Evolutionary conservation across 495 filamentous ascomycete genomes (phyloP).

Genomic region (Daldinia bambusicola): DNA sequence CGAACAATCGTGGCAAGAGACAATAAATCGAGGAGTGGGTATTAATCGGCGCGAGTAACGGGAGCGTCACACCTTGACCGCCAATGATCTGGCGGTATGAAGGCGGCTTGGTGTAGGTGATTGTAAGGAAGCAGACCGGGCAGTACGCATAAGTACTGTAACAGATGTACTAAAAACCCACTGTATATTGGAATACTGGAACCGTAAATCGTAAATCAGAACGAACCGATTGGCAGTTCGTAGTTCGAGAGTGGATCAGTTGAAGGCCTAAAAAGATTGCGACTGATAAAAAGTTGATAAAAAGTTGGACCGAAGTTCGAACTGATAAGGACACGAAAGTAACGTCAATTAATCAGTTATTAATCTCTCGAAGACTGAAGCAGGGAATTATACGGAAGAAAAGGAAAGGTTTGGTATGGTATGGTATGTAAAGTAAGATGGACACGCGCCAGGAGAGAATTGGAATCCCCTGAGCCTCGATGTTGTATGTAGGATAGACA

Average conservation of each 20-base stretch:
- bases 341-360: conserved; percentile 16
- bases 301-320: background rate
- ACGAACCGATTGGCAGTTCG: conserved; percentile 37
- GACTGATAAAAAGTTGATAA: conserved; percentile 24
- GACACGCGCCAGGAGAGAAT: conserved; percentile 27
- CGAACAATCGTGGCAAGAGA: conserved; percentile 24
- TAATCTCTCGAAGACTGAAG: background rate
- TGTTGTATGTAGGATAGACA: conserved; percentile 36
- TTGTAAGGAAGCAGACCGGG: conserved; percentile 14
- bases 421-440: conserved; percentile 25
- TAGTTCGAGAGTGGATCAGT: conserved; percentile 28
- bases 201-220: conserved; percentile 33
- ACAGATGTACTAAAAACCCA: conserved; percentile 19
- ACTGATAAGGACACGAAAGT: conserved; percentile 7
- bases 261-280: conserved; percentile 9
- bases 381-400: conserved; percentile 12
- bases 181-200: conserved; percentile 30
- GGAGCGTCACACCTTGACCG: conserved; percentile 13
- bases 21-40: conserved; percentile 19
- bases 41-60: conserved; percentile 18
- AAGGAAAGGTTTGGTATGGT: conserved; percentile 4
- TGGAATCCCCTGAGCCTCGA: conserved; percentile 30
- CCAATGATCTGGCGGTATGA: conserved; percentile 19
- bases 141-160: background rate
- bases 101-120: conserved; percentile 10